phyloP scores from a whole-genome alignment of 1,139 yeast species.

The Casaregolazyma suthepensis region DNA sequence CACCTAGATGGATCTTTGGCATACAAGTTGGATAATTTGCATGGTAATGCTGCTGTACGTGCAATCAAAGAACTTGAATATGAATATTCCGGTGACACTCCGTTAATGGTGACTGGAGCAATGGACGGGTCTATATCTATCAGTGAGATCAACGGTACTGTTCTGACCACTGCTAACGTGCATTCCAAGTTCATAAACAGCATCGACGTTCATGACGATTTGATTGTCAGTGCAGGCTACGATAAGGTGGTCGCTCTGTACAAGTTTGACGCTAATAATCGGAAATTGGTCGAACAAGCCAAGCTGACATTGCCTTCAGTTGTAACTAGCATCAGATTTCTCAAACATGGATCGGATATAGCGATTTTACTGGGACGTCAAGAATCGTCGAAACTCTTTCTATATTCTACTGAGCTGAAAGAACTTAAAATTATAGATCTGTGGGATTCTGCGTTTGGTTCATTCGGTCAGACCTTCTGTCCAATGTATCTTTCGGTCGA shows the following conservation, averaged over 20 bases:
- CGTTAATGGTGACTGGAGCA: slow-evolving; percentile 27
- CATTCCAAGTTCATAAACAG: slow-evolving; percentile 42
- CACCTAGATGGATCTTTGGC: slow-evolving; percentile 16
- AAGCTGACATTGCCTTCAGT: slow-evolving; percentile 6
- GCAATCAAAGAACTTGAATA: slow-evolving; percentile 7
- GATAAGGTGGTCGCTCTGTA: slow-evolving; percentile 46
- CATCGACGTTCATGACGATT: slow-evolving; percentile 33
- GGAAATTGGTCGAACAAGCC: slow-evolving; percentile 11
- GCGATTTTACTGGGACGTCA: slow-evolving; percentile 49
- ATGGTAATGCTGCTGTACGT: slow-evolving; percentile 20
- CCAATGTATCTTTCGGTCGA: slow-evolving; percentile 45
- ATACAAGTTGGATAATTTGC: slow-evolving; percentile 17
- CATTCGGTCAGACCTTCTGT: slow-evolving; percentile 48
- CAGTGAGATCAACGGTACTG: slow-evolving; percentile 11
- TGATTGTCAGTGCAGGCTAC: slow-evolving; percentile 57
- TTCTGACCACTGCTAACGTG: slow-evolving; percentile 26
- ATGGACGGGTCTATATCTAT: slow-evolving; percentile 30
- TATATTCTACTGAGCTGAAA: slow-evolving; percentile 29
- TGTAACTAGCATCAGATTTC: slow-evolving; percentile 14
- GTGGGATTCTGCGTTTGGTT: slow-evolving; percentile 71
- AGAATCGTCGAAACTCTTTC: slow-evolving; percentile 55
- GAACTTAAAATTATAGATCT: slow-evolving; percentile 40
- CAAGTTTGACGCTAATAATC: slow-evolving; percentile 37
- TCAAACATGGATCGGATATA: slow-evolving; percentile 26
- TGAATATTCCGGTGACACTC: slow-evolving; percentile 8